phyloP scores from a whole-genome alignment of 2,329 filamentous ascomycete species.

The Xylaria sp. region DNA sequence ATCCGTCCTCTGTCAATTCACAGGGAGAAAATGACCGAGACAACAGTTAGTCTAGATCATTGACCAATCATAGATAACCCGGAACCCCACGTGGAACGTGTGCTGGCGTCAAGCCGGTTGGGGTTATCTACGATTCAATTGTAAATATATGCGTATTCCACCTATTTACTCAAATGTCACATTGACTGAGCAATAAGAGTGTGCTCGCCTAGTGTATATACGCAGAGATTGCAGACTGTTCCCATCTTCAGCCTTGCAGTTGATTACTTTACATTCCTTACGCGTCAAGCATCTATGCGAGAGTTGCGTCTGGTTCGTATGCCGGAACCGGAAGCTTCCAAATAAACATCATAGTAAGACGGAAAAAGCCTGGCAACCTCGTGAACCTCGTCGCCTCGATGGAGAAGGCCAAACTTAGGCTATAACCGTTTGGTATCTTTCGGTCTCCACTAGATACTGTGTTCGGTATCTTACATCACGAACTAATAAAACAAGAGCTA shows the following conservation, averaged over 20 bases:
- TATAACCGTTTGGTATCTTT: background rate
- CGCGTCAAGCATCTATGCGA: slow-evolving; percentile 24
- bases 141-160: background rate
- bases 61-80: slow-evolving; percentile 24
- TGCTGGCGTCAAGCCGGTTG: background rate
- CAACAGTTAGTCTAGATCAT: background rate
- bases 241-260: slow-evolving; percentile 19
- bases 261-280: slow-evolving; percentile 8
- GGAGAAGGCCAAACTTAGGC: background rate
- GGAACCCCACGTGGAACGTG: slow-evolving; percentile 30
- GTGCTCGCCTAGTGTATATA: background rate
- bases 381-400: slow-evolving; percentile 18
- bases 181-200: background rate
- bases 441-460: slow-evolving; percentile 3
- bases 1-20: background rate
- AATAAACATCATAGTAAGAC: slow-evolving; percentile 28
- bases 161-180: background rate
- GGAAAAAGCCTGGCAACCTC: slow-evolving; percentile 19
- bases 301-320: slow-evolving; percentile 26
- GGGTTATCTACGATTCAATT: background rate
- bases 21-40: slow-evolving; percentile 18
- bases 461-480: slow-evolving; percentile 1
- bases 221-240: background rate
- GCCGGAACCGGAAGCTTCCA: slow-evolving; percentile 33
- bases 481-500: background rate